phyloP scores from a whole-genome alignment of 2,329 filamentous ascomycete genomes.

The Epichloe sylvatica region DNA sequence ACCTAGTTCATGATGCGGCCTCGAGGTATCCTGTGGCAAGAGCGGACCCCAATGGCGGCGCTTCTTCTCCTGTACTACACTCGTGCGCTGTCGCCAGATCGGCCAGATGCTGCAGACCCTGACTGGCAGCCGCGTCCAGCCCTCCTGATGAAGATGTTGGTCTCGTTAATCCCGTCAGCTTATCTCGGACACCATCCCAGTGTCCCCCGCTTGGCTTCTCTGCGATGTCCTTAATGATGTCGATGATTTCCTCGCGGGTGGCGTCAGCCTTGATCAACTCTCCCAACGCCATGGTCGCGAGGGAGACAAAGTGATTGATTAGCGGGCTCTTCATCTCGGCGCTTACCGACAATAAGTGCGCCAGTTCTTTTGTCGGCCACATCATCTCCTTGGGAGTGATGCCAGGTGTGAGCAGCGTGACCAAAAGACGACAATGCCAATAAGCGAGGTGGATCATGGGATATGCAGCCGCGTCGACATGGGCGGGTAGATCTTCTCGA shows the following conservation, averaged over 20 bases:
- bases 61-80: conserved; percentile 17
- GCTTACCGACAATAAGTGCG: conserved; percentile 42
- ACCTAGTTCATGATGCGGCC: neutral
- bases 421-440: conserved; percentile 54
- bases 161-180: conserved; percentile 21
- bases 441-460: conserved; percentile 52
- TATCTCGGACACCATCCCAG: conserved; percentile 44
- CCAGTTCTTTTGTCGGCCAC: conserved; percentile 44
- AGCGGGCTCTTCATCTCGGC: conserved; percentile 45
- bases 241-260: conserved; percentile 42
- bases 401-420: conserved; percentile 44
- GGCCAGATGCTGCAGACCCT: conserved; percentile 46
- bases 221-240: conserved; percentile 40
- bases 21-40: conserved; percentile 24
- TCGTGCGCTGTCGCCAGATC: conserved; percentile 37
- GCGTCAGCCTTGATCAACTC: conserved; percentile 42
- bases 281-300: conserved; percentile 46
- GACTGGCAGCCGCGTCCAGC: conserved; percentile 30
- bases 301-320: conserved; percentile 50
- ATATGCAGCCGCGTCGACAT: conserved; percentile 36
- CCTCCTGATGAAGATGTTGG: conserved; percentile 19
- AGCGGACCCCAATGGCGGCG: conserved; percentile 18
- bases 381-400: conserved; percentile 43
- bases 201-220: conserved; percentile 36
- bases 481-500: conserved; percentile 46